These are phyloP conservation scores for Tieghemiomyces parasiticus DNA, from an alignment of 192 early-diverging fungal species.

Conservation along the genomic window DNA sequence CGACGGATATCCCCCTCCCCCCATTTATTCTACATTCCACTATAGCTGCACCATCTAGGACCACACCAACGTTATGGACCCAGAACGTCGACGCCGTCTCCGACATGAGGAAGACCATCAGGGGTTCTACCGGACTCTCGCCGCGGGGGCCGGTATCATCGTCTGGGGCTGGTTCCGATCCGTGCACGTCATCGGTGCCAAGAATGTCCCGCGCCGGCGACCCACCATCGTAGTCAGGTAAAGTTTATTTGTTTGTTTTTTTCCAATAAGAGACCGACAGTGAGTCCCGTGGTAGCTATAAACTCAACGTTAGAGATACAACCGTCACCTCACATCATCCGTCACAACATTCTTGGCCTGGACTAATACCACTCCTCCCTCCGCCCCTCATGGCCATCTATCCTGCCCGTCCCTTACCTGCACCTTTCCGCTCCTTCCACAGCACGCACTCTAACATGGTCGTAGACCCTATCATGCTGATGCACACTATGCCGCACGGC, in stretches of 20 bases:
- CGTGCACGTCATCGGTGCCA: background rate
- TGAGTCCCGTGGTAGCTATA: background rate
- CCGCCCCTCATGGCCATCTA: background rate
- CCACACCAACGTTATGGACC: too few relatives aligned
- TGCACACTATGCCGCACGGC: conserved; percentile 22
- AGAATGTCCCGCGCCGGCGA: conserved; percentile 2
- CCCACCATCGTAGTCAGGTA: conserved; percentile 6
- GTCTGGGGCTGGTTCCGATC: conserved; percentile 11
- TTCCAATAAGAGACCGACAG: too few relatives aligned
- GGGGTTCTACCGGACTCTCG: too few relatives aligned
- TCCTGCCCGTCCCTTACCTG: background rate
- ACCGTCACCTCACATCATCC: background rate
- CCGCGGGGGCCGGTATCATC: background rate
- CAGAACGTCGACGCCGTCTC: too few relatives aligned
- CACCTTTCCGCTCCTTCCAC: background rate
- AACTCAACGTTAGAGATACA: background rate
- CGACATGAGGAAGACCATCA: too few relatives aligned
- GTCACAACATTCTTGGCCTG: background rate
- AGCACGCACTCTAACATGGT: conserved; percentile 36
- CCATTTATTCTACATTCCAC: too few relatives aligned
- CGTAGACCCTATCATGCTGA: conserved; percentile 27
- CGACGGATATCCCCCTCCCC: too few relatives aligned
- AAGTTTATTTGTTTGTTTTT: too few relatives aligned
- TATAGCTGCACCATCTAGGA: too few relatives aligned
- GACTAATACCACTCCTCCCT: background rate